These are phyloP conservation scores for Penicillium sp. DNA, from an alignment of 2,329 filamentous ascomycete genomes.

Conservation along the genomic window DNA sequence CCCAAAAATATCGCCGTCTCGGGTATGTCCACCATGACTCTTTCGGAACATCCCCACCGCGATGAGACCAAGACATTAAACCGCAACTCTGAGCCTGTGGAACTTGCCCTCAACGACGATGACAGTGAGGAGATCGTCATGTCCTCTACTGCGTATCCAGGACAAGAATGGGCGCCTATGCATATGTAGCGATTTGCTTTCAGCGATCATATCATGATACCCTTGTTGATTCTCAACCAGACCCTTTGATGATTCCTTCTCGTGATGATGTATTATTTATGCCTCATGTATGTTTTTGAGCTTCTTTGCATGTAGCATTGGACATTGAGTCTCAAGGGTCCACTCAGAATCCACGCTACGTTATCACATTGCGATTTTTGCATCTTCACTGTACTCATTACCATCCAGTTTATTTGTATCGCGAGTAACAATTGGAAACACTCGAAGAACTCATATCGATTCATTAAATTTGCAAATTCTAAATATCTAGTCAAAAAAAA, in stretches of 20 bases:
- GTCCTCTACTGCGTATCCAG: conserved; percentile 52
- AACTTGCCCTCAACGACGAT: conserved; percentile 39
- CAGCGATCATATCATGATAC: conserved; percentile 1
- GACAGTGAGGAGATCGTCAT: conserved; percentile 49
- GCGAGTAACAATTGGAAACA: background rate
- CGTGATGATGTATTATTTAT: background rate
- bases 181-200: conserved; percentile 11
- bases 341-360: background rate
- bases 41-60: conserved; percentile 23
- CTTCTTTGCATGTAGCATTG: background rate
- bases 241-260: background rate
- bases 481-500: background rate
- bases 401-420: background rate
- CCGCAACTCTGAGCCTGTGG: conserved; percentile 28
- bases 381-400: background rate
- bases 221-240: background rate
- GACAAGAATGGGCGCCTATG: conserved; percentile 48
- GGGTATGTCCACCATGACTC: conserved; percentile 1
- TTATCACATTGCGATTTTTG: background rate
- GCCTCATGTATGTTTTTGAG: background rate
- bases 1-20: conserved; percentile 10
- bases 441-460: background rate
- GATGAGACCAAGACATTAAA: conserved; percentile 24
- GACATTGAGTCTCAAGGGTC: background rate
- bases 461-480: background rate